Evolutionary conservation across 2,329 filamentous ascomycete species (phyloP), one percentile per base, ranked within the genome.

Genomic region (Emydomyces testavorans): DNA sequence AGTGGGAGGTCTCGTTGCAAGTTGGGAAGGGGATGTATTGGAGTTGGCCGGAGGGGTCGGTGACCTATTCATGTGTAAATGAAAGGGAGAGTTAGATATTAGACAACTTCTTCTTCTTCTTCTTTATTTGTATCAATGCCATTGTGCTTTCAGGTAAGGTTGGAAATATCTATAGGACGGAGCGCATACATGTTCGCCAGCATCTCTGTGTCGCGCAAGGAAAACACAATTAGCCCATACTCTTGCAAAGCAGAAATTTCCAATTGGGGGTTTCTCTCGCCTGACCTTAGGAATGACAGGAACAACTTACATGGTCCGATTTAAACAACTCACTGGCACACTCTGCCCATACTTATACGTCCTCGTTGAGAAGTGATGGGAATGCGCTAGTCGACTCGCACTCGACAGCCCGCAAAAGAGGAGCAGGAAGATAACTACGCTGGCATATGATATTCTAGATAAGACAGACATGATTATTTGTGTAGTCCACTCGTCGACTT

Each of bases 1-100:
- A 82, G 42, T 78, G 76, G 36, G 74, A 74, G 10, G 92, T 96
- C 67, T 96, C 92, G 67, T 88, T 85, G 76, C 92, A 96, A 28
- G 76, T 74, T 20, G 85, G 85, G 66, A 96, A 96, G 32, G 90
- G 87, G 37, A 92, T 81, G 75, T 92, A 96, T 75, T 94, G 77
- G 49, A 95, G 79, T 64, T 93, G 83, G 60, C 92, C 82, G 54
- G 81, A 74, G 29, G 76, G 74, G 63, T 93, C 80, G 29, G 49
- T 47, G 20, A 52, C 36, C 53, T 54, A 46, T 31, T n/a, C n/a
- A n/a, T n/a, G n/a, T n/a, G n/a, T n/a, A n/a, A n/a, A n/a, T n/a
- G n/a, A n/a, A n/a, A n/a, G n/a, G n/a, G n/a, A n/a, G n/a, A n/a
- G n/a, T n/a, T n/a, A n/a, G n/a, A n/a, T n/a, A n/a, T n/a, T n/a